A percentile compares a stretch with the other conserved stretches of the same genome.
These are phyloP conservation scores for Jatropha multifida DNA, from an alignment of 441 rosid genomes.

Conservation along the genomic window DNA sequence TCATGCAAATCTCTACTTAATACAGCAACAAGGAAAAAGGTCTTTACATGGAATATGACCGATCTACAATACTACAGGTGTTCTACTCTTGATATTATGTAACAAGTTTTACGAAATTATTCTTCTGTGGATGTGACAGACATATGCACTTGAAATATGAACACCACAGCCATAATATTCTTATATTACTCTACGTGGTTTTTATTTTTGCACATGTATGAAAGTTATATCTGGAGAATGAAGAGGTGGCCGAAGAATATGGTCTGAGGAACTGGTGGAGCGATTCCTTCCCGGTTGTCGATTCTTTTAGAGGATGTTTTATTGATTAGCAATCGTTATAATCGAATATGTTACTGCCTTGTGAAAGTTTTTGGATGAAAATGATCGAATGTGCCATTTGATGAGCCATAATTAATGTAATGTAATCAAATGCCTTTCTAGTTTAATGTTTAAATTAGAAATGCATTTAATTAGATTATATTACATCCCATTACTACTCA, in stretches of 20 bases:
- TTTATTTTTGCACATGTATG: neutral
- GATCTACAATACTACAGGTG: constrained; percentile 89
- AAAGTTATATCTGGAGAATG: neutral
- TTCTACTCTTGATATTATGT: constrained; percentile 13
- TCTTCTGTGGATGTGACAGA: neutral
- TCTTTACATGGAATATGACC: constrained; percentile 88
- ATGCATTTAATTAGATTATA: too few relatives aligned
- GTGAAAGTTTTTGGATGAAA: neutral
- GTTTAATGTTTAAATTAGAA: too few relatives aligned
- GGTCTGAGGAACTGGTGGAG: neutral
- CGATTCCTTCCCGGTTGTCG: neutral
- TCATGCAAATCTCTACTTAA: constrained; percentile 14
- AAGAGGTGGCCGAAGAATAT: neutral
- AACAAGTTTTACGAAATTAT: neutral
- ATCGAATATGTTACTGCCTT: neutral
- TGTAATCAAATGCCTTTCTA: too few relatives aligned
- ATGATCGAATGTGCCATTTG: neutral
- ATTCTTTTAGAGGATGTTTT: neutral
- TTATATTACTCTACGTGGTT: constrained; percentile 1
- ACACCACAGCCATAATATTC: neutral
- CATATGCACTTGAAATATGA: neutral
- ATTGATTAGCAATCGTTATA: neutral
- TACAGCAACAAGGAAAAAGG: constrained; percentile 95
- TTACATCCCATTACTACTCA: too few relatives aligned
- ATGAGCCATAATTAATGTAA: too few relatives aligned